Base-by-base conservation (phyloP, 2,329 filamentous ascomycete species). In the Aspergillus versicolor region DNA sequence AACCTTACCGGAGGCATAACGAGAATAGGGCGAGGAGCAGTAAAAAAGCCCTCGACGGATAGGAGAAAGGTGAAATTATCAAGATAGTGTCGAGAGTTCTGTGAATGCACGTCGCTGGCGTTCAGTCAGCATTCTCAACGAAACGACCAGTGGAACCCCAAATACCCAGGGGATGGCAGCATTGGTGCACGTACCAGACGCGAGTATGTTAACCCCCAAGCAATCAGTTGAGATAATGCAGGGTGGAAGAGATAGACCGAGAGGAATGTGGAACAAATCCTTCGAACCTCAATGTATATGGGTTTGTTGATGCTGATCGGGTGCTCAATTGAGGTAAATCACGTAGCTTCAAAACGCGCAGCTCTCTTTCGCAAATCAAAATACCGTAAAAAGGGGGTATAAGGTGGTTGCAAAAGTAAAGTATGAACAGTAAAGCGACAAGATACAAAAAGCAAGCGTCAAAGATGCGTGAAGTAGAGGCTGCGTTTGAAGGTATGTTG, bases 1-100 rank as follows among this genome's bases (percentile, higher is more conserved):
- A 32, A 58, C 79, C 82, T 79, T 80, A 85, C 82, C 67, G 80
- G 79, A 77, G 81, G 81, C 83, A 85, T 85, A 67, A 73, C 79
- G 69, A 55, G 60, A 69, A 70, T 67, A 66, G 58, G 63, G 51
- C 51, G 64, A 61, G 54, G 54, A 43, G 46, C 61, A 58, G 63
- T 37, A 53, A 52, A 61, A 61, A 61, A 61, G 59, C 66, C 42
- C 43, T 63, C 53, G 54, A 60, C 57, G 61, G 56, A 42, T 44
- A 59, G 60, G 55, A 53, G 61, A 61, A 58, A 62, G 61, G 59
- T 65, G 63, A 59, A 61, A 61, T 56, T 62, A 61, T 48, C 54
- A 63, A 61, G 60, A 65, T 63, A 69, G 65, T 64, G 58, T 64
- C 63, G 27, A 58, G 65, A 49, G 62, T 66, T 63, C 69, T 70